phyloP scores from a whole-genome alignment of 2,329 filamentous ascomycete species.

The Epichloe sibirici region DNA sequence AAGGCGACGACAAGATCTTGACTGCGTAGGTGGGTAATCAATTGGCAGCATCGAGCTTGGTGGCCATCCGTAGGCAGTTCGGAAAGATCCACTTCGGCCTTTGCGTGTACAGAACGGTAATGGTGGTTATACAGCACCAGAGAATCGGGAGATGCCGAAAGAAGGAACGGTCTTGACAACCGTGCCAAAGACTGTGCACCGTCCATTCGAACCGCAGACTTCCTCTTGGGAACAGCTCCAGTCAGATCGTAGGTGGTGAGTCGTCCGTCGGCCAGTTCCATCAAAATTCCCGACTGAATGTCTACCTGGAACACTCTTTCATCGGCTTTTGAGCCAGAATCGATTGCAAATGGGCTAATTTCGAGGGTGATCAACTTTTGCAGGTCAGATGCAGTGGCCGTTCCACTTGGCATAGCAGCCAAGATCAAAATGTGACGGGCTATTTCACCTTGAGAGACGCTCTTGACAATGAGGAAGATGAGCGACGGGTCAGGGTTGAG shows the following conservation, averaged over 20 bases:
- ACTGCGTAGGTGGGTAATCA: constrained; percentile 52
- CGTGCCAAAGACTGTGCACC: constrained; percentile 50
- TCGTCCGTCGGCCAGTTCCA: constrained; percentile 41
- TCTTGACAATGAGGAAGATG: constrained; percentile 37
- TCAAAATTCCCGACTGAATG: constrained; percentile 48
- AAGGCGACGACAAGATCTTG: constrained; percentile 55
- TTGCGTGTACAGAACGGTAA: constrained; percentile 49
- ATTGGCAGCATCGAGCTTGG: constrained; percentile 25
- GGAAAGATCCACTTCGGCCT: constrained; percentile 31
- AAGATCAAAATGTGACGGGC: constrained; percentile 21
- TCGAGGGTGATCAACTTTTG: constrained; percentile 28
- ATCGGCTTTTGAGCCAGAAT: constrained; percentile 8
- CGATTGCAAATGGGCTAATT: constrained; percentile 23
- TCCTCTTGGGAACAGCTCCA: constrained; percentile 46
- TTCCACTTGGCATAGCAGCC: constrained; percentile 17
- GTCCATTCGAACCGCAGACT: constrained; percentile 39
- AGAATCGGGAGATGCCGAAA: constrained; percentile 44
- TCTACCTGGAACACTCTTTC: constrained; percentile 42
- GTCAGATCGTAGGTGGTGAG: constrained; percentile 54
- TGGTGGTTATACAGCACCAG: constrained; percentile 58
- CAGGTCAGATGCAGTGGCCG: constrained; percentile 14
- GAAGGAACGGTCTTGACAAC: constrained; percentile 52
- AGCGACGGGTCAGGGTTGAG: constrained; percentile 37
- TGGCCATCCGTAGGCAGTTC: constrained; percentile 25
- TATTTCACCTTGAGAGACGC: constrained; percentile 17